Base-by-base conservation (phyloP, 1,284 basidiomycete genomes). In the Pseudozyma sp. region DNA sequence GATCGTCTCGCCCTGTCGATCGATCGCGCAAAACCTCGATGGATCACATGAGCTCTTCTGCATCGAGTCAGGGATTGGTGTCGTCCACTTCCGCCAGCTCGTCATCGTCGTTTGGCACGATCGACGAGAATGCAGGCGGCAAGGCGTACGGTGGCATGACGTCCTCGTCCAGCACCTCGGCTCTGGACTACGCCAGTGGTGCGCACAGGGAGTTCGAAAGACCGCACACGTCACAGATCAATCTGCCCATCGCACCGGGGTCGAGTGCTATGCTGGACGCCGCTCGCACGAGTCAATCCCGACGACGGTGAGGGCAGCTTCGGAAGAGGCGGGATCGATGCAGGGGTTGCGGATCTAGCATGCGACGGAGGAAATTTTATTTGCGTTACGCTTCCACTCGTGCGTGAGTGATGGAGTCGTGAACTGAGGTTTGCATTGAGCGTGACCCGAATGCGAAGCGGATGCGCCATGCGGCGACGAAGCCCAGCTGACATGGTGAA, bases 191-290 rank as follows among this genome's bases (percentile, higher is more conserved):
- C 16, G 30, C 33, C 9, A n/a, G 39, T n/a, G 13, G 47, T 17
- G 48, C 9, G 3, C 13, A 30, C 24, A 40, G 40, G 8, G 48
- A 29, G 5, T 17, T 24, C 13, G 56, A 37, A 1, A 16, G 40
- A 1, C 19, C 13, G n/a, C 43, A 33, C 6, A 49, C 31, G 2
- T 40, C 29, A 47, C 51, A 55, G 13, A 49, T 74, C 33, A 39
- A 55, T 33, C 24, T 69, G 29, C 53, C 57, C 7, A 63, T 48
- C 0, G 55, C 64, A 4, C 65, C 74, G 7, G 70, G 70, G n/a
- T 59, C 64, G 7, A 72, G 60, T 39, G 77, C 72, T 24, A 75
- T 79, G 72, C 44, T 79, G 42, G 75, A 77, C 16, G 77, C 77
- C 17, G 77, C 77, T 6, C 50, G 75, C 39, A 61, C 68, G 50